Evolutionary conservation across 805 yeast genomes (phyloP).

Genomic region (Metschnikowia sp.): DNA sequence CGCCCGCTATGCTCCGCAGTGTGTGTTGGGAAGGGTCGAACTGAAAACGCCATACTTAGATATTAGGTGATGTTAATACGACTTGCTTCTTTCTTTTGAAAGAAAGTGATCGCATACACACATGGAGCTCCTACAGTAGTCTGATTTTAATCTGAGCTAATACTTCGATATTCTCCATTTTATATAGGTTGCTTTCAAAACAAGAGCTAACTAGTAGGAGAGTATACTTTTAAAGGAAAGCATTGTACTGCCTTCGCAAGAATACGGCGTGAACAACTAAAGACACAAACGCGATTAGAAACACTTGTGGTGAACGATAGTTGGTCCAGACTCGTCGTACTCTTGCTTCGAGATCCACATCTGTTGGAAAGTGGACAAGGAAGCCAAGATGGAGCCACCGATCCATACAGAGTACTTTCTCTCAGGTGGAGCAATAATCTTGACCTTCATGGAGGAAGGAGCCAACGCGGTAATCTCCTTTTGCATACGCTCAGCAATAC

Average conservation of each 20-base stretch:
- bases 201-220: conserved; percentile 11
- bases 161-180: conserved; percentile 12
- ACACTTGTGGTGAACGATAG: conserved; percentile 96
- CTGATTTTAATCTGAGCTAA: conserved; percentile 1
- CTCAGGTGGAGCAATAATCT: conserved; percentile 99
- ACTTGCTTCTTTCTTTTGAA: no score
- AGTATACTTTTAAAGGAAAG: conserved; percentile 10
- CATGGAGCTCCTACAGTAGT: not conserved
- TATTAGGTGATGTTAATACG: conserved; percentile 12
- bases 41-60: conserved; percentile 45
- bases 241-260: conserved; percentile 12
- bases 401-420: conserved; percentile 99
- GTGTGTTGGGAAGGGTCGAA: conserved; percentile 51
- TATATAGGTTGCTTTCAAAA: conserved; percentile 16
- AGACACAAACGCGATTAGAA: conserved; percentile 49
- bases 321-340: conserved; percentile 99
- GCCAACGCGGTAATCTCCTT: conserved; percentile 99
- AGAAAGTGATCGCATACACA: no score
- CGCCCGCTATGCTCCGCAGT: conserved; percentile 43
- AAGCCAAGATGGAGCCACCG: conserved; percentile 99
- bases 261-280: conserved; percentile 11
- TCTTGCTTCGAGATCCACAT: conserved; percentile 99
- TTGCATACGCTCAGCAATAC: conserved; percentile 99
- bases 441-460: conserved; percentile 99
- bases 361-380: conserved; percentile 99